A percentile compares a stretch with the other conserved stretches of the same genome.
phyloP scores from a whole-genome alignment of 139 green algal species.

The Bryopsis sp. region DNA sequence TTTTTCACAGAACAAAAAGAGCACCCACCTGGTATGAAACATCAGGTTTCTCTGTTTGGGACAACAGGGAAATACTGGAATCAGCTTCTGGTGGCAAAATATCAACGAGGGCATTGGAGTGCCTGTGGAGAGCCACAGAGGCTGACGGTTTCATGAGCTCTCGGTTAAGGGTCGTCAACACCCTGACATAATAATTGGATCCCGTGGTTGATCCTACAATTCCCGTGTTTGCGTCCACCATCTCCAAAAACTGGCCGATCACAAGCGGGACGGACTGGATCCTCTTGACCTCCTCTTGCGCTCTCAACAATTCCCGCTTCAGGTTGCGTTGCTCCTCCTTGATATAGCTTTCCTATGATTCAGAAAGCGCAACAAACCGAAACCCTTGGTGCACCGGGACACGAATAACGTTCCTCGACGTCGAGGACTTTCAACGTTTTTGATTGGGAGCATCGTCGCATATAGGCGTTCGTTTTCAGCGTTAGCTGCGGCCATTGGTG shows the following conservation, averaged over 20 bases:
- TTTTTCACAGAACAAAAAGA: not conserved
- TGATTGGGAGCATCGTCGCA: too few species aligned
- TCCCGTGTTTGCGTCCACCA: slow-evolving; percentile 90
- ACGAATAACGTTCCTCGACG: too few species aligned
- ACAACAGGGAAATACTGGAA: slow-evolving; percentile 90
- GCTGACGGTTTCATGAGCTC: slow-evolving; percentile 93
- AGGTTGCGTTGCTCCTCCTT: slow-evolving; percentile 98
- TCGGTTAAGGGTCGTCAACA: slow-evolving; percentile 92
- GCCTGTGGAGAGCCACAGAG: slow-evolving; percentile 90
- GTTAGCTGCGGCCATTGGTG: too few species aligned
- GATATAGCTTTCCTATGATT: slow-evolving; percentile 96
- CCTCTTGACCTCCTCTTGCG: slow-evolving; percentile 96
- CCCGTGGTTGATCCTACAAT: slow-evolving; percentile 97
- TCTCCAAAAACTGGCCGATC: slow-evolving; percentile 99
- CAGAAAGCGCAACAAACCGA: not conserved
- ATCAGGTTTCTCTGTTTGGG: slow-evolving; percentile 83
- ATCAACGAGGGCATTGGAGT: slow-evolving; percentile 98
- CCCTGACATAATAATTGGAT: slow-evolving; percentile 85
- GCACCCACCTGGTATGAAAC: slow-evolving; percentile 76
- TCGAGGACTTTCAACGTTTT: too few species aligned
- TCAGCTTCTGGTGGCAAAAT: slow-evolving; percentile 97
- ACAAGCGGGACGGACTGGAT: slow-evolving; percentile 96
- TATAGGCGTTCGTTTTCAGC: not conserved
- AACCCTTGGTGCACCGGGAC: too few species aligned
- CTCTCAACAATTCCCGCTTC: slow-evolving; percentile 93